Conservation (phyloP, 352 stramenopile genomes). For the Pythium plurisporium region DNA sequence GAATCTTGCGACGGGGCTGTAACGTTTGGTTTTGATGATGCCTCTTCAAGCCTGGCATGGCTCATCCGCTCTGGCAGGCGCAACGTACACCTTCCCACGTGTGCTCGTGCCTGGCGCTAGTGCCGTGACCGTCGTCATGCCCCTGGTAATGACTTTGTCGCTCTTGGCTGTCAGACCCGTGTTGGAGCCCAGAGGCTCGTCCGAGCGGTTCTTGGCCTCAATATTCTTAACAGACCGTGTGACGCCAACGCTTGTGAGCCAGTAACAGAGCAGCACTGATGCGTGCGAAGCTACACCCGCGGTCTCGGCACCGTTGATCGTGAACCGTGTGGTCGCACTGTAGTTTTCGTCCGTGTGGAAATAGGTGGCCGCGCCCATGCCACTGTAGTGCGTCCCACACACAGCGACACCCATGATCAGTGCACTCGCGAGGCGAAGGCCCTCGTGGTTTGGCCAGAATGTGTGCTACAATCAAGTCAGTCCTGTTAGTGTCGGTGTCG, state of each 20-base stretch:
- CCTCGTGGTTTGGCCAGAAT: slow-evolving; percentile 55
- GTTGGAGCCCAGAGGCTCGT: too few relatives aligned
- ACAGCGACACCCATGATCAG: slow-evolving; percentile 69
- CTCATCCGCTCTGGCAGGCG: too few relatives aligned
- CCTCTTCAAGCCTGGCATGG: too few relatives aligned
- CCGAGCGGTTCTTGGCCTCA: too few relatives aligned
- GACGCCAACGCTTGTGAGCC: slow-evolving; percentile 37
- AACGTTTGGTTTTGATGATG: too few relatives aligned
- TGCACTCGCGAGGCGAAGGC: slow-evolving; percentile 47
- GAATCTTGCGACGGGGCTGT: too few relatives aligned
- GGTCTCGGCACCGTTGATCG: slow-evolving; percentile 32
- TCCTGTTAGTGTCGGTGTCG: not conserved
- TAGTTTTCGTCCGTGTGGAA: slow-evolving; percentile 38
- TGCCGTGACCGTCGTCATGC: too few relatives aligned
- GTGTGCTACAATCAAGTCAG: slow-evolving; percentile 31
- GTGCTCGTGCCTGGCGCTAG: too few relatives aligned
- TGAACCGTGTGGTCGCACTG: slow-evolving; percentile 20
- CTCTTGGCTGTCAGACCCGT: too few relatives aligned
- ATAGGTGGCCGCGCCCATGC: slow-evolving; percentile 57
- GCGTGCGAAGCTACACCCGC: slow-evolving; percentile 41
- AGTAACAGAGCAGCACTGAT: slow-evolving; percentile 52
- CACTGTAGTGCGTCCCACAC: slow-evolving; percentile 61
- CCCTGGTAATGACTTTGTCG: too few relatives aligned
- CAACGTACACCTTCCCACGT: too few relatives aligned
- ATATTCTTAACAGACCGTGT: too few relatives aligned